phyloP scores from a whole-genome alignment of 495 filamentous ascomycete genomes.

The Astrothelium subdiscretum region DNA sequence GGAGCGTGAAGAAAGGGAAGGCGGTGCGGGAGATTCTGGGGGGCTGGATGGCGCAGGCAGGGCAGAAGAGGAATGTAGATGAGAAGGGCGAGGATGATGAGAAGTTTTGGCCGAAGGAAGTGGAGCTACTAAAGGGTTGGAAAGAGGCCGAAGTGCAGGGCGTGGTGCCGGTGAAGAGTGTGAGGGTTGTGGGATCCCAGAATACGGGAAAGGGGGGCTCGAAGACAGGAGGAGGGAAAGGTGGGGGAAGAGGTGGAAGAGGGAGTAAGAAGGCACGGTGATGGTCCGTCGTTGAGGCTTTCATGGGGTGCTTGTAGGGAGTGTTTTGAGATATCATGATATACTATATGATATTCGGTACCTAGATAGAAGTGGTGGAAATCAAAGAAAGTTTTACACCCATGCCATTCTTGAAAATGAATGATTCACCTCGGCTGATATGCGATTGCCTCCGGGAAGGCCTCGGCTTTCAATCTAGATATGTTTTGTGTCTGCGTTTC shows the following conservation, averaged over 20 bases:
- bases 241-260: conserved; percentile 33
- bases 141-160: conserved; percentile 76
- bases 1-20: conserved; percentile 83
- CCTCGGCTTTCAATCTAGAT: too few species aligned
- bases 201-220: conserved; percentile 19
- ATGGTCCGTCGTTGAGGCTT: neutral
- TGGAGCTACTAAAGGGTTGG: conserved; percentile 66
- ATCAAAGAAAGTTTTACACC: too few species aligned
- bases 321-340: too few species aligned
- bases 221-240: conserved; percentile 34
- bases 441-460: too few species aligned
- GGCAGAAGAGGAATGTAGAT: conserved; percentile 41
- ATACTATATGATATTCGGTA: too few species aligned
- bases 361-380: too few species aligned
- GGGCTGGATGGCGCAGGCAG: conserved; percentile 51
- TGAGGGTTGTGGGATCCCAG: conserved; percentile 52
- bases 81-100: conserved; percentile 50
- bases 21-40: conserved; percentile 79
- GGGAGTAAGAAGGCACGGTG: conserved; percentile 25
- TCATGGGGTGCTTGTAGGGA: neutral
- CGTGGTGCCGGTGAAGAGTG: conserved; percentile 70
- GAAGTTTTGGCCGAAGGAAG: conserved; percentile 69
- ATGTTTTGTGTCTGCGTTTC: too few species aligned
- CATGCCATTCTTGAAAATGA: too few species aligned
- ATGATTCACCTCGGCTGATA: too few species aligned